Base-by-base conservation (phyloP, 176 grass and related monocot genomes). In the Hordeum vulgare region DNA sequence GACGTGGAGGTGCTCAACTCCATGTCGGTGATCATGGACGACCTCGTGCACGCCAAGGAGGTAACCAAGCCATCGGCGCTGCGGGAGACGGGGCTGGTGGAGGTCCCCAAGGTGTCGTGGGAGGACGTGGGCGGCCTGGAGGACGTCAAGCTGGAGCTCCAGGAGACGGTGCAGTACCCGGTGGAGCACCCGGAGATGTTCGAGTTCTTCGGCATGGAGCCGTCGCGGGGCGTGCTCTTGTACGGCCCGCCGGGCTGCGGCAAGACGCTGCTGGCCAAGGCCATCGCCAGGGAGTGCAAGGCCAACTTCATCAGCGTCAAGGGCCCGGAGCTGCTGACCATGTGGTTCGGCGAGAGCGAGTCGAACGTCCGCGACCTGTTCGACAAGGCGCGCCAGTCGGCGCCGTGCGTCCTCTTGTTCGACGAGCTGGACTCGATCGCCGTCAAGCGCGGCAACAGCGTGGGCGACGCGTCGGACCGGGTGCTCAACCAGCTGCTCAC, bases 321-420 rank as follows among this genome's bases (percentile, higher is more conserved):
- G 75, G 88, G 88, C 2, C 88, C 84, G 44, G 88, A 90, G 75
- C 88, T 90, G 34, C 79, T 90, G 3, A 90, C 88, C 78, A 86
- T 90, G 78, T 90, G 83, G 83, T 90, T 78, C 72, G 88, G 83
- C 78, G 88, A 90, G 84, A 90, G 88, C 76, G 84, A 90, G 83
- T 63, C 80, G 25, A 90, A 90, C 57, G 40, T 90, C 67, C 73
- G 84, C 27, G 68, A 69, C 33, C 74, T 86, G 11, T 90, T 90
- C 62, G 88, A 86, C 79, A 90, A 78, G 78, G 88, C 83, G 34
- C 56, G 88, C 9, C 65, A 83, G 25, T 73, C 75, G 9, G 85
- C 89, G 35, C 85, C 89, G 7, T 83, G 85, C 74, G 74, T 91
- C 13, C 85, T 91, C 59, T 91, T 91, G 75, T 83, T 91, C 20